phyloP scores from a whole-genome alignment of 306 rosid genomes.

The Oxytropis ochrocephala region DNA sequence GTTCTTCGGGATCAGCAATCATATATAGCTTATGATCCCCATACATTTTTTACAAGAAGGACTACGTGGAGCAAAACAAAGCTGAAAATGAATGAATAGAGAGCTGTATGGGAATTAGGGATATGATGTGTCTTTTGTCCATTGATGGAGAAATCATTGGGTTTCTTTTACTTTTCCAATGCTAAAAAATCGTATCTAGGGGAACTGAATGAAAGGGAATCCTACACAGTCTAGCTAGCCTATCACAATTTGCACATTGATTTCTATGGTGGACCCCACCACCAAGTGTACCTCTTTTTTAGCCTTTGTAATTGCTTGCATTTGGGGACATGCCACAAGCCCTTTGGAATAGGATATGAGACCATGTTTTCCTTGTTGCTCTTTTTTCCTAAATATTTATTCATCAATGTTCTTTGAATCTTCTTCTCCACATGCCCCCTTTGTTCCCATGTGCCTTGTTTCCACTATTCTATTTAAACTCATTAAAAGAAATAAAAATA shows the following conservation, averaged over 20 bases:
- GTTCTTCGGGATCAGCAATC: no score
- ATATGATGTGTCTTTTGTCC: constrained; percentile 42
- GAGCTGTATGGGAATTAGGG: constrained; percentile 10
- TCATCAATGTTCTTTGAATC: constrained; percentile 52
- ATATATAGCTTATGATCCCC: no score
- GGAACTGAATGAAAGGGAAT: constrained; percentile 10
- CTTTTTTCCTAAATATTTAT: not conserved
- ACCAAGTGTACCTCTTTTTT: constrained; percentile 26
- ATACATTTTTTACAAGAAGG: no score
- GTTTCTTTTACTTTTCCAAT: constrained; percentile 47
- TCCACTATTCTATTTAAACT: not conserved
- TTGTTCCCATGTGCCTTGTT: constrained; percentile 81
- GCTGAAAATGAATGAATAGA: not conserved
- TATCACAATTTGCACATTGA: constrained; percentile 11
- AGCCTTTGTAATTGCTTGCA: constrained; percentile 25
- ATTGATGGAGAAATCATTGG: constrained; percentile 41
- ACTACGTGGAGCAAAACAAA: not conserved
- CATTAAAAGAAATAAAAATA: not conserved
- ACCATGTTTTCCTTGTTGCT: constrained; percentile 62
- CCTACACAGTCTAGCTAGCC: constrained; percentile 5
- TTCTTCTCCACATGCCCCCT: constrained; percentile 77
- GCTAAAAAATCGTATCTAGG: constrained; percentile 34
- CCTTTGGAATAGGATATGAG: constrained; percentile 39
- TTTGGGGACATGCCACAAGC: constrained; percentile 23
- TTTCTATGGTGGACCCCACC: constrained; percentile 31